These are phyloP conservation scores for Gryganskiella cystojenkinii DNA, from an alignment of 192 early-diverging fungal species.

Conservation along the genomic window DNA sequence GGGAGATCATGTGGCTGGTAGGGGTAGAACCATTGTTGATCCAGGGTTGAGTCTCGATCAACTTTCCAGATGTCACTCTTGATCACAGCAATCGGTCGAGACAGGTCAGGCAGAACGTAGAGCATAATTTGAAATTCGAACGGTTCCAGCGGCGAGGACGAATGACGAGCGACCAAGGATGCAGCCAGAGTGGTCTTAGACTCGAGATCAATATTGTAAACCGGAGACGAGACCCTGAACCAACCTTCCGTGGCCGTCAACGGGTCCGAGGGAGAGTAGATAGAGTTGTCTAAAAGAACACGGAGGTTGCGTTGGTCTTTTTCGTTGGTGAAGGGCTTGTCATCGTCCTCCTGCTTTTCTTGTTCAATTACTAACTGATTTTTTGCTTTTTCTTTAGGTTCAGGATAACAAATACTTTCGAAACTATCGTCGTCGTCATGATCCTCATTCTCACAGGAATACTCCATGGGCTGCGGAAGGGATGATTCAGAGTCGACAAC, in stretches of 20 bases:
- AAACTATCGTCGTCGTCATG: too few relatives aligned
- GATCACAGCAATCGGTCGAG: constrained; percentile 24
- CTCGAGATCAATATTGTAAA: constrained; percentile 15
- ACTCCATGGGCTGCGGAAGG: too few relatives aligned
- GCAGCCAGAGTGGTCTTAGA: constrained; percentile 24
- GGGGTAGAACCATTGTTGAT: not conserved
- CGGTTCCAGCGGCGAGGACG: not conserved
- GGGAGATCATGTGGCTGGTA: not conserved
- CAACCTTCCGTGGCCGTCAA: constrained; percentile 1
- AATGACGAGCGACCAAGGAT: constrained; percentile 20
- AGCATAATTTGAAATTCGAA: constrained; percentile 17
- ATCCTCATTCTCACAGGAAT: too few relatives aligned
- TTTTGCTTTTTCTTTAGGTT: too few relatives aligned
- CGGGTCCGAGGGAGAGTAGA: not conserved
- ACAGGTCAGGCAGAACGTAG: constrained; percentile 27
- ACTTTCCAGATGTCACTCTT: constrained; percentile 14
- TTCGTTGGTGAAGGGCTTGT: not conserved
- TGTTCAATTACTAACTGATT: too few relatives aligned
- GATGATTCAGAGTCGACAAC: too few relatives aligned
- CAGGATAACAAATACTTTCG: too few relatives aligned
- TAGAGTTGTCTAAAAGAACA: constrained; percentile 1
- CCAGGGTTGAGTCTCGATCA: not conserved
- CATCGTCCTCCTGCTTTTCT: too few relatives aligned
- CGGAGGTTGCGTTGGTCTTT: not conserved
- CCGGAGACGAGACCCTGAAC: constrained; percentile 13